phyloP scores from a whole-genome alignment of 73 alveolate genomes.

The Durusdinium trenchii region DNA sequence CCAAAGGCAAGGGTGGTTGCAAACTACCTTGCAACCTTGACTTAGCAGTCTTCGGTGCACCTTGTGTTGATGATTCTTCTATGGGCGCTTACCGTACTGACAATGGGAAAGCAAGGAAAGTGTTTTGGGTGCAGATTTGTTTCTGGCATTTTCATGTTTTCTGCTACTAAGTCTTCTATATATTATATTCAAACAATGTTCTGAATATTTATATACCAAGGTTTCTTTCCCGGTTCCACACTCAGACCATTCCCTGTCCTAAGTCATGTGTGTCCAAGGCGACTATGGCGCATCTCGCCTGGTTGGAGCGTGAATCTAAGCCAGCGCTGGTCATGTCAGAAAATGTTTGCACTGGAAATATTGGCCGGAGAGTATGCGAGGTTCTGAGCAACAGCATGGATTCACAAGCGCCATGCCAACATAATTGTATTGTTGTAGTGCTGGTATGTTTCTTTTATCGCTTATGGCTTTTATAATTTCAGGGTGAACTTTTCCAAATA shows the following conservation, averaged over 20 bases:
- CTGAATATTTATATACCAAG: no score
- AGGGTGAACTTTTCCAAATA: no score
- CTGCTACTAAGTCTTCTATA: neutral
- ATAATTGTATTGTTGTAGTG: neutral
- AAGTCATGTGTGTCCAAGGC: neutral
- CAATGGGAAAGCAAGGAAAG: neutral
- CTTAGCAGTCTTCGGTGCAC: neutral
- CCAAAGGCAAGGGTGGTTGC: no score
- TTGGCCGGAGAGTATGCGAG: neutral
- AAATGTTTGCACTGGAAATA: neutral
- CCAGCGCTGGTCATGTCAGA: neutral
- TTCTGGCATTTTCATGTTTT: neutral
- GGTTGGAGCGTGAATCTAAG: neutral
- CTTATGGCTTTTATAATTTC: no score
- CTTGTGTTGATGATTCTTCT: slow-evolving; percentile 2
- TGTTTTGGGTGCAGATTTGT: neutral
- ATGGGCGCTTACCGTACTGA: neutral
- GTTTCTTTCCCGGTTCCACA: no score
- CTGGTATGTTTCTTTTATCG: neutral
- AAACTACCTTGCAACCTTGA: slow-evolving; percentile 24
- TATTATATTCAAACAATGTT: neutral
- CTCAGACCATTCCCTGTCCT: neutral
- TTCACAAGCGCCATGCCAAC: neutral
- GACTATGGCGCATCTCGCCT: neutral
- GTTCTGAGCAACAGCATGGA: neutral